Conservation (phyloP, 768 basidiomycete species). For the Scleroderma bovista region DNA sequence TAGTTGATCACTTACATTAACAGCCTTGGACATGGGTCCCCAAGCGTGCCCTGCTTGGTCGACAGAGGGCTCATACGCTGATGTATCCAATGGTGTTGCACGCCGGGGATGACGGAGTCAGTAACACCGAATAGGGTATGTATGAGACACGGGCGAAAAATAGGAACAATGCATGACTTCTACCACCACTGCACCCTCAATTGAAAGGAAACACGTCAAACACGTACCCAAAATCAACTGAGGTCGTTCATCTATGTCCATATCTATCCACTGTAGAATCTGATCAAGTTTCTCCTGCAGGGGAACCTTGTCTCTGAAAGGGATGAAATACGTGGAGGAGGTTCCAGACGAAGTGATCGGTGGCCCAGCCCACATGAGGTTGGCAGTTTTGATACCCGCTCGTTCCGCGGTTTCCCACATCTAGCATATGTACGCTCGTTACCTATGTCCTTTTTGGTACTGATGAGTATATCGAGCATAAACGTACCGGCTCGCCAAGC, state of each 20-base stretch:
- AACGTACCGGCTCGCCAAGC: slow-evolving; percentile 78
- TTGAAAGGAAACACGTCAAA: neutral
- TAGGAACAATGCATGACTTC: no score
- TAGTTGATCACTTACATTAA: slow-evolving; percentile 50
- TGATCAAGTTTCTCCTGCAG: slow-evolving; percentile 68
- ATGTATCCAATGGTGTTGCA: no score
- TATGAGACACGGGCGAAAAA: no score
- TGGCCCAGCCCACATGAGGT: slow-evolving; percentile 95
- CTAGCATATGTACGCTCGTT: slow-evolving; percentile 30
- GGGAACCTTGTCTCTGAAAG: slow-evolving; percentile 60
- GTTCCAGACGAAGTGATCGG: slow-evolving; percentile 60
- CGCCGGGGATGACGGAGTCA: no score
- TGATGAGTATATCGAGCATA: neutral
- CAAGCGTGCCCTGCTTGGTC: slow-evolving; percentile 79
- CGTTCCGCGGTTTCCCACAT: slow-evolving; percentile 88
- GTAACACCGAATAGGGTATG: no score
- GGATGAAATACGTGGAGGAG: slow-evolving; percentile 70
- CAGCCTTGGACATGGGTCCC: slow-evolving; percentile 62
- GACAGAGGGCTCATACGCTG: slow-evolving; percentile 79
- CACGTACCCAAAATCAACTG: slow-evolving; percentile 67
- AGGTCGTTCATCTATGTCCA: slow-evolving; percentile 57
- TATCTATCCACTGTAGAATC: slow-evolving; percentile 77
- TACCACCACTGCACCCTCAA: neutral
- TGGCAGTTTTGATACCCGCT: slow-evolving; percentile 70
- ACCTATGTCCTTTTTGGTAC: neutral